phyloP scores from a whole-genome alignment of 768 basidiomycete species.

The Kwoniella heveanensis region DNA sequence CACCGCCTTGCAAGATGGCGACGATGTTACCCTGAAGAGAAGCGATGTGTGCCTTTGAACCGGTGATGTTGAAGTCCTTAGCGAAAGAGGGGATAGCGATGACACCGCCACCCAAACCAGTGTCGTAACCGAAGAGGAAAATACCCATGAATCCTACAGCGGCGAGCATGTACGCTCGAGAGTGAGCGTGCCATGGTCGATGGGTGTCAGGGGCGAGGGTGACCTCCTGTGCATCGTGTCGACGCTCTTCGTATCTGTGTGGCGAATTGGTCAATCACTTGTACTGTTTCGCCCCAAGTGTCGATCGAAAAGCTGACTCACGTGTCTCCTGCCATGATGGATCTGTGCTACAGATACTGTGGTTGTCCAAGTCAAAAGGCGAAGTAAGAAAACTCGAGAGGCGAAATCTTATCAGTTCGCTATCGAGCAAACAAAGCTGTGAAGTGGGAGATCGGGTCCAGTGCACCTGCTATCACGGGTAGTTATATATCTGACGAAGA shows the following conservation, averaged over 20 bases:
- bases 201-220: conserved; percentile 11
- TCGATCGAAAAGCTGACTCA: conserved; percentile 1
- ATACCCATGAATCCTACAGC: conserved; percentile 43
- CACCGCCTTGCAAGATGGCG: conserved; percentile 69
- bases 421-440: not conserved
- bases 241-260: conserved; percentile 7
- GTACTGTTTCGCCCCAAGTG: not conserved
- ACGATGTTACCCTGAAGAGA: conserved; percentile 77
- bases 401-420: not conserved
- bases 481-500: not conserved
- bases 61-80: conserved; percentile 64
- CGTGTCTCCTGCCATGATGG: not conserved
- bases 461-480: not conserved
- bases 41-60: conserved; percentile 59
- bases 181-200: conserved; percentile 42
- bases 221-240: conserved; percentile 21
- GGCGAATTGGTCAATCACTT: not conserved
- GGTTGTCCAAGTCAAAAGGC: not conserved
- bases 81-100: conserved; percentile 68
- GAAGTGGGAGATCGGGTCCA: not conserved
- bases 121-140: conserved; percentile 67
- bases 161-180: conserved; percentile 37
- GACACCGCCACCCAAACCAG: conserved; percentile 71
- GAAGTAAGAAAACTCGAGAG: not conserved
- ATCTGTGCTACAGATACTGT: not conserved